Evolutionary conservation across 192 early-diverging fungal genomes (phyloP).

Genomic region (Coemansia sp.): DNA sequence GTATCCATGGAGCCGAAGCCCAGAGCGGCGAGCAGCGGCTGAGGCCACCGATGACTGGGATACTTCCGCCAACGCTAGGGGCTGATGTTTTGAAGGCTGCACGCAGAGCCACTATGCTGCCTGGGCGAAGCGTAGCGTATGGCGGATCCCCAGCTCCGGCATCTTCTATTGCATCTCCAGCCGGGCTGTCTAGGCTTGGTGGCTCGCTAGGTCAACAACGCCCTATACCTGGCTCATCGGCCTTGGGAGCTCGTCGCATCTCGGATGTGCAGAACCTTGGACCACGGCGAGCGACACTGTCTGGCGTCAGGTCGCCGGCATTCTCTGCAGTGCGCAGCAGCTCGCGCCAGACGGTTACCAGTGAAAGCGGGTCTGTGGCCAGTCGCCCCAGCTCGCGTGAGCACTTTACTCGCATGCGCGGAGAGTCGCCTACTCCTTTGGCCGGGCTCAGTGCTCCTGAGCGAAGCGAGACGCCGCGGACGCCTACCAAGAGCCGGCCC

Average conservation of each 20-base stretch:
- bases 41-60: slow-evolving; percentile 1
- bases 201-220: slow-evolving; percentile 13
- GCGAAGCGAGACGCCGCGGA: not conserved
- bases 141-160: slow-evolving; percentile 6
- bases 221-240: not conserved
- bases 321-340: slow-evolving; percentile 21
- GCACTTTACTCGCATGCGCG: slow-evolving; percentile 1
- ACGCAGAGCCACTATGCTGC: slow-evolving; percentile 19
- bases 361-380: slow-evolving; percentile 14
- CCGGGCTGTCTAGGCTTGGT: slow-evolving; percentile 7
- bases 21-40: slow-evolving; percentile 10
- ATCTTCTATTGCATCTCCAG: slow-evolving; percentile 17
- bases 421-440: not conserved
- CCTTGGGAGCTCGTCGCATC: slow-evolving; percentile 2
- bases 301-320: slow-evolving; percentile 14
- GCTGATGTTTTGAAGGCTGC: slow-evolving; percentile 19
- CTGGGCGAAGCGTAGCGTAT: slow-evolving; percentile 15
- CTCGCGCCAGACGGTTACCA: slow-evolving; percentile 18
- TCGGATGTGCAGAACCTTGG: slow-evolving; percentile 5
- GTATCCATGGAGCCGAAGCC: slow-evolving; percentile 27
- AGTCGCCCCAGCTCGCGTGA: slow-evolving; percentile 28
- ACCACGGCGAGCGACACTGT: slow-evolving; percentile 24
- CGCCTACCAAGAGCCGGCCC: slow-evolving; percentile 6
- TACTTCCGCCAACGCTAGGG: not conserved
- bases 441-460: not conserved